Conservation (phyloP, 1,139 yeast genomes). For the Saccharomyces hybrid region DNA sequence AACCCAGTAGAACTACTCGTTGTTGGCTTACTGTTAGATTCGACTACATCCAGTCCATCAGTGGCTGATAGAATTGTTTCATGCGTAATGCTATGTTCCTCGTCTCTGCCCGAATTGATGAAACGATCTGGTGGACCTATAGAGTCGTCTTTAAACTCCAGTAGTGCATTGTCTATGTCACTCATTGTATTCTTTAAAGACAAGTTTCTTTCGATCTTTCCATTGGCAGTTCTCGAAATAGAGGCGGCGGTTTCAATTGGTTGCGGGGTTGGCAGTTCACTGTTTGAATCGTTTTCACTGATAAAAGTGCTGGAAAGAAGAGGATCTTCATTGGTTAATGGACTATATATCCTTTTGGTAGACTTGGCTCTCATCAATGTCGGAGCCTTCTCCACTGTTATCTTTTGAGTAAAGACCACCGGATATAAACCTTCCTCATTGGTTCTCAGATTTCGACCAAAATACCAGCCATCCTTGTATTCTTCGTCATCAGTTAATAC, state of each 20-base stretch:
- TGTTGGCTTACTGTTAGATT: conserved; percentile 5
- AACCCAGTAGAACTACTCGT: conserved; percentile 4
- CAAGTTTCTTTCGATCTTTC: conserved; percentile 13
- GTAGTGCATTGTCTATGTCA: conserved; percentile 79
- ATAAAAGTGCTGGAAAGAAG: conserved; percentile 5
- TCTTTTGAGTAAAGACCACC: conserved; percentile 64
- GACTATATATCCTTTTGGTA: conserved; percentile 14
- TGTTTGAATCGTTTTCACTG: conserved; percentile 10
- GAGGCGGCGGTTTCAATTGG: conserved; percentile 21
- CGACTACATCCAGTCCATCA: conserved; percentile 10
- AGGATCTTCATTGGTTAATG: conserved; percentile 7
- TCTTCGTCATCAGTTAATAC: conserved; percentile 91
- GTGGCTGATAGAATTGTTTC: conserved; percentile 14
- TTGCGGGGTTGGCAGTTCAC: conserved; percentile 22
- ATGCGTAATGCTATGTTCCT: conserved; percentile 6
- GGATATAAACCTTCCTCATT: conserved; percentile 85
- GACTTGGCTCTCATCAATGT: conserved; percentile 44
- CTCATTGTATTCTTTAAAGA: conserved; percentile 55
- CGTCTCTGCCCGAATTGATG: background rate
- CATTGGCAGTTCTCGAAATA: conserved; percentile 5
- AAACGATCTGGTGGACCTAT: conserved; percentile 2
- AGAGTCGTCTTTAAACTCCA: conserved; percentile 46
- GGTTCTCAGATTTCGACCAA: conserved; percentile 72
- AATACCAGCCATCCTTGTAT: conserved; percentile 97
- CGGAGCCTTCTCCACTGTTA: conserved; percentile 36